Base-by-base conservation (phyloP, 2,329 filamentous ascomycete species). In the Thelonectria rubi region DNA sequence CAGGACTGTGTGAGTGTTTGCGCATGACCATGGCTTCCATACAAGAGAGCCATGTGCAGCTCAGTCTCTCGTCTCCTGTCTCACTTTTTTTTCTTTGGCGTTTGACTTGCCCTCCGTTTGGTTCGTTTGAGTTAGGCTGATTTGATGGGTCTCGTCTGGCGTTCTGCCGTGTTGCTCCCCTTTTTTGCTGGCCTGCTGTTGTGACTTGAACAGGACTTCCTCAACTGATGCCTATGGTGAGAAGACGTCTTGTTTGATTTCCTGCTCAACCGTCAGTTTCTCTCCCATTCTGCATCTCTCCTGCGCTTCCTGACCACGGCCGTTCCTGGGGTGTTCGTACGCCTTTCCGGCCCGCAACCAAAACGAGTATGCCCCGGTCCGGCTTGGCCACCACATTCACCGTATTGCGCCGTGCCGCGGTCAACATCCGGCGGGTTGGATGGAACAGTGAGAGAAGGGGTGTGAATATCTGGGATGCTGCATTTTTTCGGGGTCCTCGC, bases 341-440 rank as follows among this genome's bases (percentile, higher is more conserved):
- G 3, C 14, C 11, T 37, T 37, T 55, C 40, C 18, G 11, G 26
- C 40, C 43, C 26, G 40, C 40, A 15, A 17, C 48, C 48, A 21
- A 51, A 51, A 51, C 48, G 43, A 43, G 20, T n/a, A 54, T 43
- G 51, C 32, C 47, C 42, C 30, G 18, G 18, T 21, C 42, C 40
- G 32, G 52, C 43, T 17, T 55, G 51, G 51, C 39, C 51, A 55
- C 42, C 20, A 18, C 42, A 45, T 45, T 12, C 34, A 14, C 34
- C 26, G 40, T 18, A 43, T 43, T 20, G 42, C 18, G 20, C 42
- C 20, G 42, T 45, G 17, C 39, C 50, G 58, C 47, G 56, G 34
- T 43, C 58, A 51, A 24, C 58, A 18, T 46, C 52, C 58, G 52
- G 39, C 40, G 46, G 57, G 47, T 21, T 39, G 46, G 20, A 46